Percentiles rank a stretch among this genome's conserved stretches.
phyloP scores from a whole-genome alignment of 73 alveolate genomes.

The Effrenium voratum region DNA sequence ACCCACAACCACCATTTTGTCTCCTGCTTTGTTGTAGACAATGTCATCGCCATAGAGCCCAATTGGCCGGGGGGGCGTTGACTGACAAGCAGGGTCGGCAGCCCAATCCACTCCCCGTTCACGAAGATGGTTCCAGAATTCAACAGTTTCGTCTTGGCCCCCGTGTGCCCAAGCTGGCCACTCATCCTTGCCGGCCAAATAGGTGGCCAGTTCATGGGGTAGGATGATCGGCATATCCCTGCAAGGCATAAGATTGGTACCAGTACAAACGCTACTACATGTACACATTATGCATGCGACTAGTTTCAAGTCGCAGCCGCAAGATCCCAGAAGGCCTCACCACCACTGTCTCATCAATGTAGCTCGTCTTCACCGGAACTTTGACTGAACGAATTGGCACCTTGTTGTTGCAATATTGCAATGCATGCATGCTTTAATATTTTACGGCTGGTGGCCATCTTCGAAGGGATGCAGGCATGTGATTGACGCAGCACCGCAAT shows the following conservation, averaged over 20 bases:
- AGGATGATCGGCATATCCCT: background rate
- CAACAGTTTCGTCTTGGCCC: background rate
- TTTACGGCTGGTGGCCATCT: no score
- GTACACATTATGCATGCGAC: no score
- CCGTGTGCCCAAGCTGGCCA: background rate
- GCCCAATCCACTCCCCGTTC: background rate
- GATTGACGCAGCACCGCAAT: no score
- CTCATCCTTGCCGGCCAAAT: background rate
- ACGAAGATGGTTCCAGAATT: background rate
- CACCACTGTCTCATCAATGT: background rate
- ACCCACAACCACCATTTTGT: background rate
- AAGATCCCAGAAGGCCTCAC: no score
- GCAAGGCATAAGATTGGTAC: background rate
- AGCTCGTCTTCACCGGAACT: background rate
- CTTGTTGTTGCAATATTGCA: no score
- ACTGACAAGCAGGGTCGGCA: background rate
- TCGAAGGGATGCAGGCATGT: no score
- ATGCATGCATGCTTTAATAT: no score
- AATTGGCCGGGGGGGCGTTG: background rate
- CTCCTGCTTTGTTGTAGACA: background rate
- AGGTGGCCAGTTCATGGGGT: background rate
- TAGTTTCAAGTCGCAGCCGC: no score
- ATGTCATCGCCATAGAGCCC: background rate
- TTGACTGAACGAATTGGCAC: background rate
- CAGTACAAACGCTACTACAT: no score